Evolutionary conservation across 495 filamentous ascomycete species (phyloP).

Genomic region (Neurospora tetrasperma): DNA sequence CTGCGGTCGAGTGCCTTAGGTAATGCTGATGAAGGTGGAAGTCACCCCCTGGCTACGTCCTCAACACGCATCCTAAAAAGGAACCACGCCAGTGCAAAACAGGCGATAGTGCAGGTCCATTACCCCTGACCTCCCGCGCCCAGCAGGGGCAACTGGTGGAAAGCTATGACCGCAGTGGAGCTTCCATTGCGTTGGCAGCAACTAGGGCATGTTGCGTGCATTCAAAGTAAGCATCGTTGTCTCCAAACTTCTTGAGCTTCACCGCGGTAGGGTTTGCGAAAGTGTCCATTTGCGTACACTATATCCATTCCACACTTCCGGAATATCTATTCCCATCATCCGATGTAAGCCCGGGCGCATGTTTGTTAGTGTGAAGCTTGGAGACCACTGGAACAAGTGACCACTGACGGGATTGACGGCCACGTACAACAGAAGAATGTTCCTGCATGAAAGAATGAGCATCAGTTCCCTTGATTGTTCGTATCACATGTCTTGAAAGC

Average conservation of each 20-base stretch:
- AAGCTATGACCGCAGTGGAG: conserved; percentile 11
- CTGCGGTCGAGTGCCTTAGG: not conserved
- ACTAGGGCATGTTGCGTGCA: not conserved
- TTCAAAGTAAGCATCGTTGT: conserved; percentile 1
- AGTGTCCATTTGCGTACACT: not conserved
- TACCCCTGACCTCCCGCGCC: not conserved
- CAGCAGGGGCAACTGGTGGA: conserved; percentile 3
- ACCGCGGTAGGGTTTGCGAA: not conserved
- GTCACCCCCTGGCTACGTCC: conserved; percentile 5
- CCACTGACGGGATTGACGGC: not conserved
- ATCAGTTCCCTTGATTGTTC: not conserved
- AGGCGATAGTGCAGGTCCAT: not conserved
- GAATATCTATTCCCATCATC: not conserved
- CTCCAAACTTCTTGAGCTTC: not conserved
- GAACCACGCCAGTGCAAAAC: not conserved
- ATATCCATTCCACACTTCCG: not conserved
- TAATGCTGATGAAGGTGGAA: not conserved
- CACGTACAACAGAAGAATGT: not conserved
- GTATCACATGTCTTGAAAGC: not conserved
- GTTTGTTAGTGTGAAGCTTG: not conserved
- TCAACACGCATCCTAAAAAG: not conserved
- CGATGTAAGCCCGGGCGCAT: not conserved
- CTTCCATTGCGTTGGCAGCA: conserved; percentile 3
- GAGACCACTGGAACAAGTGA: not conserved
- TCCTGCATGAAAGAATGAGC: not conserved